Conservation (phyloP, 352 stramenopile species). For the Phytopythium vexans region DNA sequence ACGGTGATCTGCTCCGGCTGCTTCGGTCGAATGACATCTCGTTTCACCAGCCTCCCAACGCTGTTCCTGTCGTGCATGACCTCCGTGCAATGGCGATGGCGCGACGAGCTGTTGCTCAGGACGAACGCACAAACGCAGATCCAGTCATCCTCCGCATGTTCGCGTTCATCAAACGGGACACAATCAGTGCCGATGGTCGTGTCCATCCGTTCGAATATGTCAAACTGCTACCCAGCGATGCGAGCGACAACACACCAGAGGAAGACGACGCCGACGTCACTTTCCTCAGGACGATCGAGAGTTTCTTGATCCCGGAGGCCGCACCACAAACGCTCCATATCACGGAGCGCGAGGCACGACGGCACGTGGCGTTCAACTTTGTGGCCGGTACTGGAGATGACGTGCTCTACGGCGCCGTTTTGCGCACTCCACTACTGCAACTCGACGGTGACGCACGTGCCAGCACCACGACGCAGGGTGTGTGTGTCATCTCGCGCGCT, state of each 20-base stretch:
- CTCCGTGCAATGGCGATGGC: slow-evolving; percentile 5
- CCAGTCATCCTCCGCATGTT: slow-evolving; percentile 25
- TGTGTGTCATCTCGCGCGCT: slow-evolving; percentile 57
- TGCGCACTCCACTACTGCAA: slow-evolving; percentile 17
- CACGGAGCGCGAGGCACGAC: slow-evolving; percentile 6
- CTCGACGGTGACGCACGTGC: not conserved
- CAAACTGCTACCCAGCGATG: not conserved
- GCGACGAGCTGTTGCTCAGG: not conserved
- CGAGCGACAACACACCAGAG: not conserved
- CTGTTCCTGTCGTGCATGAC: not conserved
- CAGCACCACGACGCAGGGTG: slow-evolving; percentile 13
- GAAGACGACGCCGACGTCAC: not conserved
- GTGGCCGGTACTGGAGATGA: slow-evolving; percentile 31
- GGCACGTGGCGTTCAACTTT: slow-evolving; percentile 51
- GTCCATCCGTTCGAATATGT: too few relatives aligned
- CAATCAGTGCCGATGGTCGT: slow-evolving; percentile 1
- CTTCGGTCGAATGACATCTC: slow-evolving; percentile 42
- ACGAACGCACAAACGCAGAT: not conserved
- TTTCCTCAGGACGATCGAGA: slow-evolving; percentile 29
- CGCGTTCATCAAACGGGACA: slow-evolving; percentile 9
- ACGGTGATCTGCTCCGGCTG: slow-evolving; percentile 33
- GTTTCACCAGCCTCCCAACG: slow-evolving; percentile 57
- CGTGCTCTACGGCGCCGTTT: slow-evolving; percentile 37
- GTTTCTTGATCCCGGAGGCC: slow-evolving; percentile 42
- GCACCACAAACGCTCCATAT: slow-evolving; percentile 7